Base-by-base conservation (phyloP, 805 yeast species). In the Yamadazyma paraphyllophila region DNA sequence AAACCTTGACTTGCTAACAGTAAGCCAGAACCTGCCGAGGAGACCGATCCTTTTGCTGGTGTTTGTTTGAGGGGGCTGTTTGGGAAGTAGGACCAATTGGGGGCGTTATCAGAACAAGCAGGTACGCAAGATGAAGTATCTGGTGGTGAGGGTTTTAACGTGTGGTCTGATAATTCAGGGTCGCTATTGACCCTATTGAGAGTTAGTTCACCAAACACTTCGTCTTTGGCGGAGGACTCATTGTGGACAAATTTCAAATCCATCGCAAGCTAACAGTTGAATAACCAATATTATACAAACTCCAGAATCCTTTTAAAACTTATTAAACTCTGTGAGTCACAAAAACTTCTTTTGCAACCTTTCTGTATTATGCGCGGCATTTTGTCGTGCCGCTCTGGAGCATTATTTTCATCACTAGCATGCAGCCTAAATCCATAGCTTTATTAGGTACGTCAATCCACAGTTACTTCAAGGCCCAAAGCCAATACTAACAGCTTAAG, bases 341-440 rank as follows among this genome's bases (percentile, higher is more conserved):
- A 43, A 37, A 30, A 4, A 32, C 8, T 10, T n/a, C 17, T 29
- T 42, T 42, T 36, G 41, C 45, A 42, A n/a, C 41, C 24, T 36
- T 35, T 34, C 24, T 25, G 13, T 11, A 29, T 11, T 4, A 29
- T 29, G 31, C 31, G 31, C 31, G 31, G 31, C 31, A 29, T 20
- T 20, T 20, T 20, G 10, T 20, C 14, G 20, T 24, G 24, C 17
- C 10, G 17, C 20, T 36, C 12, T 11, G 11, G n/a, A 12, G 13
- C 10, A n/a, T n/a, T 14, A 40, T 24, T 8, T 20, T 13, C 37
- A 32, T 20, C 30, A 24, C 24, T n/a, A 29, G 13, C 4, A 76
- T 78, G 81, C 80, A 77, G 47, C 76, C 73, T 33, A 65, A 52
- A 43, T 59, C 62, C 5, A 57, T 58, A 25, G 57, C 61, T 16